Base-by-base conservation (phyloP, 176 grass and related monocot species). In the Avena sativa region DNA sequence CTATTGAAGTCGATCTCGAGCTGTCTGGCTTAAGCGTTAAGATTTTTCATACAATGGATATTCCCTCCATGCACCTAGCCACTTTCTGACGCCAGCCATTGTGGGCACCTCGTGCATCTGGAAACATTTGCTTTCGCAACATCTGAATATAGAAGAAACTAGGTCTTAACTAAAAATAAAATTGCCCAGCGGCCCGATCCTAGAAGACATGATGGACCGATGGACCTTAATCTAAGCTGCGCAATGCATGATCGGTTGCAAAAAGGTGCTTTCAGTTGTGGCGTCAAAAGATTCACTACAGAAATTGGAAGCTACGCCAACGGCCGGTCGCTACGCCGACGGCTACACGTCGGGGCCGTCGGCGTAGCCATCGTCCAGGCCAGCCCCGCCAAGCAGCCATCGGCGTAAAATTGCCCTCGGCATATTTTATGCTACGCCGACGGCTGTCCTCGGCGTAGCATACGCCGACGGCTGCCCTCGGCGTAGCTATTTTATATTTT, bases 11-110 rank as follows among this genome's bases (percentile, higher is more conserved):
- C 13, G 63, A 71, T 68, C 34, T 87, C 46, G 47, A 86, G 56
- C 16, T 74, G 14, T 56, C 13, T 90, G 74, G 55, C 89, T 90
- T 90, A 87, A 79, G 55, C 55, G 84, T 56, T 90, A 90, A 90
- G 89, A 79, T 57, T 57, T 57, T 57, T 57, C 74, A 83, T 79
- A 74, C 9, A 81, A 51, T 28, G 12, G 12, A 38, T 75, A 75
- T 40, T 83, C 55, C 17, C 62, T 82, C 67, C 50, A 4, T 44
- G 15, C 79, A n/a, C 74, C 64, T 71, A 81, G 46, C 16, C 48
- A 76, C 46, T 26, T 53, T 44, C 61, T 17, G 65, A 74, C 1
- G 32, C 52, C 43, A 8, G 11, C 62, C 36, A 56, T 86, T 10
- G 53, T 86, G 84, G 73, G 73, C 21, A 79, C 55, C 79, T 87